Base-by-base conservation (phyloP, 768 basidiomycete genomes). In the Leccinum variicolor region DNA sequence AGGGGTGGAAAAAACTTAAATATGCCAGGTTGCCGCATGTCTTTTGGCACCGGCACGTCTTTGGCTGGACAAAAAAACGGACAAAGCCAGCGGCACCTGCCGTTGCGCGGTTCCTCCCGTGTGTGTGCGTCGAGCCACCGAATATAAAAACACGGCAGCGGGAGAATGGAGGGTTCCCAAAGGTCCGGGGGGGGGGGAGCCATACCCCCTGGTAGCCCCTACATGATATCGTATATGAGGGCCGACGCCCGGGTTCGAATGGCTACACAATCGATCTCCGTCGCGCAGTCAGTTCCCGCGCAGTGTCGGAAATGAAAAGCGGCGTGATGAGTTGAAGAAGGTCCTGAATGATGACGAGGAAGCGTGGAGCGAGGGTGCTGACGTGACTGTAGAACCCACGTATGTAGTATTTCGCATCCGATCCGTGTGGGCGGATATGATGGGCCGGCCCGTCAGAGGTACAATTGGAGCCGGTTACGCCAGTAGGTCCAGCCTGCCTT, bases 281-380 rank as follows among this genome's bases (percentile, higher is more conserved):
- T 43, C 14, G 59, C 28, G 47, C 54, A 33, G 58, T 55, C 41
- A 45, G 23, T 19, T 25, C 25, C 19, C 58, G 50, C 54, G 53
- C 46, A 57, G 43, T 15, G n/a, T 55, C 67, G 64, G 67, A 66
- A 50, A 69, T 69, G 58, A 66, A 65, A 55, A 41, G 36, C 21
- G 25, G 47, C 36, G 39, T 48, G 23, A 23, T 56, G 54, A 43
- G 41, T 13, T 34, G 49, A 56, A 39, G 36, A 39, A 41, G 36
- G 41, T 49, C 19, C 17, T 49, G 48, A 43, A 55, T 48, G 39
- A 57, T 29, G 23, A 52, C 43, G 39, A 31, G 39, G 41, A 19
- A 34, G 50, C 43, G 17, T 50, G 54, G 11, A 43, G 25, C n/a
- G 39, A 25, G 39, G 23, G 34, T 39, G 26, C 26, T 28, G 31